Evolutionary conservation across 768 basidiomycete species (phyloP), one percentile per base, ranked within the genome.

Genomic region (Gyrodon lividus): DNA sequence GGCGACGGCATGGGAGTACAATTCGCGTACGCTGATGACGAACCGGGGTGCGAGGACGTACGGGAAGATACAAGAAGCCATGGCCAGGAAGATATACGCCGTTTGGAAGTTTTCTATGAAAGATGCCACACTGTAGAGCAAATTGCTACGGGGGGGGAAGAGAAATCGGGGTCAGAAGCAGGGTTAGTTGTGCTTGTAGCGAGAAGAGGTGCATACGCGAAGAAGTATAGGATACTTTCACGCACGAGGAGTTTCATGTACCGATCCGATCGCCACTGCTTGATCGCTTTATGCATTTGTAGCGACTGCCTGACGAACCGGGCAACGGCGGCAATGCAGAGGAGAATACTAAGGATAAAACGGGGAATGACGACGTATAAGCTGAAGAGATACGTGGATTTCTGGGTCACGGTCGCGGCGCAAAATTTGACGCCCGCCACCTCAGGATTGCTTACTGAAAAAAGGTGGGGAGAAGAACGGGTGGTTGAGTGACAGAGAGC

Each of bases 161-260:
- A 9, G 12, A 30, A 30, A 12, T 30, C 3, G 24, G 24, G 24
- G 7, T 26, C 7, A 26, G 24, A 26, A 26, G 4, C 7, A 26
- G 24, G 7, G 24, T 26, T 9, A 12, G 20, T 16, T 16, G 2
- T 22, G 16, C 7, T 30, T n/a, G 2, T 46, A 16, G 43, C 44
- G 0, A 5, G n/a, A 16, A 19, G 10, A 52, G 10, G 7, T 9
- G 7, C 62, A 39, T 55, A 63, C 62, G 19, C 47, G 8, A 51
- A 0, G 23, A 63, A 64, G 43, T 63, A 63, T 12, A 63, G 2
- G 3, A 56, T 4, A 0, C 62, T 60, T 9, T 64, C 51, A 13
- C 7, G 54, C 19, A 44, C 41, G 31, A 63, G 42, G 13, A 59
- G 50, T 9, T 46, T 19, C 35, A 63, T 13, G 13, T 55, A 64